These are phyloP conservation scores for Zygoascus flipseniorum DNA, from an alignment of 805 yeast genomes.

Conservation along the genomic window DNA sequence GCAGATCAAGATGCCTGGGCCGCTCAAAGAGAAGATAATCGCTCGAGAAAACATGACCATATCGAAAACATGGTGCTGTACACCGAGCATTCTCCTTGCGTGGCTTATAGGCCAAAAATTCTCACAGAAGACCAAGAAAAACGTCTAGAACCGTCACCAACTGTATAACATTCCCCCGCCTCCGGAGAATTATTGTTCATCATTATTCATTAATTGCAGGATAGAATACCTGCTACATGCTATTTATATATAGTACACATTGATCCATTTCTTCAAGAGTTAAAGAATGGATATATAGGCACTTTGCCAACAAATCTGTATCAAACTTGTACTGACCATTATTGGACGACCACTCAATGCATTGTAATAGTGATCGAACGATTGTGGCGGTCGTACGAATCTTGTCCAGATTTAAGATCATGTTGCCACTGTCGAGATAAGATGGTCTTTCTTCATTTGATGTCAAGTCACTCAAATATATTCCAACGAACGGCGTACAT, in stretches of 20 bases:
- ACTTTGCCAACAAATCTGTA: slow-evolving; percentile 66
- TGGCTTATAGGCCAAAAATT: slow-evolving; percentile 10
- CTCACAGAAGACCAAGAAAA: slow-evolving; percentile 9
- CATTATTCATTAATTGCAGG: background rate
- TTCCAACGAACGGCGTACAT: slow-evolving; percentile 82
- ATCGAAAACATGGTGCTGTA: slow-evolving; percentile 6
- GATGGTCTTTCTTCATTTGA: slow-evolving; percentile 61
- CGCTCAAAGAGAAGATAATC: slow-evolving; percentile 5
- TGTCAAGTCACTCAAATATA: slow-evolving; percentile 74
- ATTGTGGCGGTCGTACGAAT: slow-evolving; percentile 68
- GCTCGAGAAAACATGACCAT: slow-evolving; percentile 2
- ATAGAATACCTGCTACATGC: background rate
- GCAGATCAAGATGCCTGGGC: slow-evolving; percentile 1
- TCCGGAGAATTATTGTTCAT: background rate
- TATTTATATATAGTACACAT: slow-evolving; percentile 13
- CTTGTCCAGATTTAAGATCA: slow-evolving; percentile 64
- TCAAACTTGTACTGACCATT: slow-evolving; percentile 36
- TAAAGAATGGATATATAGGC: slow-evolving; percentile 57
- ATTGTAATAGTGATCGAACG: slow-evolving; percentile 66
- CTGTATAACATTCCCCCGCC: background rate
- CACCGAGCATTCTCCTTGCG: slow-evolving; percentile 8
- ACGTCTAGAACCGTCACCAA: background rate
- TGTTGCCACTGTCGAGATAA: slow-evolving; percentile 29
- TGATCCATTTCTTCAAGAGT: slow-evolving; percentile 23
- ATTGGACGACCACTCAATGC: slow-evolving; percentile 76